Evolutionary conservation across 139 green algal genomes (phyloP).

Genomic region (Volvox africanus): DNA sequence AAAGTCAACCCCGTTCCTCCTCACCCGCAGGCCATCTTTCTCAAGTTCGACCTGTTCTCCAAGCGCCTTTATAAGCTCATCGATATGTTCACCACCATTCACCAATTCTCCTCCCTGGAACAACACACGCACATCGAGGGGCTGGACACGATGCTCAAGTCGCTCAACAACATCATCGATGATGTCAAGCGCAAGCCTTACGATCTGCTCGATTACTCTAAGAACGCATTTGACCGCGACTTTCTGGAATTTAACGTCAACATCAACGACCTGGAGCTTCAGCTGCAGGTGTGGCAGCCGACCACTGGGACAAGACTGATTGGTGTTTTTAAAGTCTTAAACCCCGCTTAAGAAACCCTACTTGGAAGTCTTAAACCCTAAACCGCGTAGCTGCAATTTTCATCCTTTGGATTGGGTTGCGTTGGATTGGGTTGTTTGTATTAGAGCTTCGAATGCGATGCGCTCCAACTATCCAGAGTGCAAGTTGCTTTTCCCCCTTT

Average conservation of each 20-base stretch:
- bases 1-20: background rate
- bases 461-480: no score
- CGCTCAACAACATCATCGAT: slow-evolving; percentile 89
- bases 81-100: slow-evolving; percentile 90
- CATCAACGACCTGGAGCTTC: slow-evolving; percentile 94
- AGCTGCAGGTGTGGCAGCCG: slow-evolving; percentile 64
- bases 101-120: slow-evolving; percentile 89
- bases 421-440: no score
- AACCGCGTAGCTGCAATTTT: no score
- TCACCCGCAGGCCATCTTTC: slow-evolving; percentile 74
- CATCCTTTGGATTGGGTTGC: no score
- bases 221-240: slow-evolving; percentile 92
- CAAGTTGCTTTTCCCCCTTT: no score
- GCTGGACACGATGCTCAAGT: slow-evolving; percentile 78
- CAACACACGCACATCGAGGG: slow-evolving; percentile 95
- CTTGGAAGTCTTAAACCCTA: no score
- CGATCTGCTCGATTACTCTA: slow-evolving; percentile 90
- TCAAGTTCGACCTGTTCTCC: slow-evolving; percentile 92
- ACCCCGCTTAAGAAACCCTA: no score
- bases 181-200: slow-evolving; percentile 92
- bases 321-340: no score
- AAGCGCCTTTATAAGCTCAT: slow-evolving; percentile 91
- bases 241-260: slow-evolving; percentile 96
- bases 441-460: no score
- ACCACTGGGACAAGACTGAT: no score